A percentile compares a stretch with the other conserved stretches of the same genome.
Conservation (phyloP, 306 rosid species). For the Neltuma alba region DNA sequence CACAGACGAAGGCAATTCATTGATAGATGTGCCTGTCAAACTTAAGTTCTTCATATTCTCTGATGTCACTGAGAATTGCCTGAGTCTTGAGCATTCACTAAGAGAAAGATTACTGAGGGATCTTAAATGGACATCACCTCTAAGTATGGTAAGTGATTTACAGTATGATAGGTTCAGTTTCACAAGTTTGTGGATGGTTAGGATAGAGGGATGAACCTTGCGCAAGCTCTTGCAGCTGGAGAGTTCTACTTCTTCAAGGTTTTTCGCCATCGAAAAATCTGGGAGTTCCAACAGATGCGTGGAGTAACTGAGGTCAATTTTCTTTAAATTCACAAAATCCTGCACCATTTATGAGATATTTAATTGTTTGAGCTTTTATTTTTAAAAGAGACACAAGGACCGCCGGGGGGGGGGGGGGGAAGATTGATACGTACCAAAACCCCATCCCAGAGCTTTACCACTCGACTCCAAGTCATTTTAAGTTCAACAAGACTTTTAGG, state of each 20-base stretch:
- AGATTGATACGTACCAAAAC: background rate
- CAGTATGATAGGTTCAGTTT: background rate
- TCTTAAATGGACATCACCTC: constrained; percentile 6
- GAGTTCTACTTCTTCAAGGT: constrained; percentile 13
- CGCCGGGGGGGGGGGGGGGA: no score
- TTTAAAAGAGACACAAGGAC: background rate
- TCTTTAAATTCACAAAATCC: constrained; percentile 7
- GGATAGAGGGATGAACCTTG: constrained; percentile 9
- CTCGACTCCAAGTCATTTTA: background rate
- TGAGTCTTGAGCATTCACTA: constrained; percentile 1
- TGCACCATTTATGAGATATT: background rate
- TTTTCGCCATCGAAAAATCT: constrained; percentile 17
- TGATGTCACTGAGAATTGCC: constrained; percentile 11
- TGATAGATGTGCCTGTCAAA: background rate
- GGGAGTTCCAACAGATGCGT: background rate
- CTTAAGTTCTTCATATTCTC: background rate
- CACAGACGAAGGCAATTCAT: background rate
- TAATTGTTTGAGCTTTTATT: background rate
- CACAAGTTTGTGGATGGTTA: constrained; percentile 8
- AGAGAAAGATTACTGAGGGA: background rate
- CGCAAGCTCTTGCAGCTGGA: background rate
- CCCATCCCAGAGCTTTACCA: background rate
- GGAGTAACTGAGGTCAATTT: background rate
- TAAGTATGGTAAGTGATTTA: background rate
- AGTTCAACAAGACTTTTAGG: constrained; percentile 1